A percentile compares a stretch with the other conserved stretches of the same genome.
Conservation (phyloP, 257 asterid species). For the Solanum clarkiae region DNA sequence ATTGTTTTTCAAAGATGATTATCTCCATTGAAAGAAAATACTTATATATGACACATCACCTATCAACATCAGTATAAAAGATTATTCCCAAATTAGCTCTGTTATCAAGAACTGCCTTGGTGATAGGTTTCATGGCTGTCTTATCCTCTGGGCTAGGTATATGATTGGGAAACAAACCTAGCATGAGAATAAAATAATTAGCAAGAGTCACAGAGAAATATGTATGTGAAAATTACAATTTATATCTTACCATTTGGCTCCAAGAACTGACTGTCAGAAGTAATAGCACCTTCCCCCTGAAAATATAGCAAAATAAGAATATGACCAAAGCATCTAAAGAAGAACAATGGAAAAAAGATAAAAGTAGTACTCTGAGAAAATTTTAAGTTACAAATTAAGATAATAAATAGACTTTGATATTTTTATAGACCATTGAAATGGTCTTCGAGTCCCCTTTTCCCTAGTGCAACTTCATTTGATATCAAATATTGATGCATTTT, state of each 20-base stretch:
- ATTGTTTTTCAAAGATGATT: not conserved
- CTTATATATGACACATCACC: slow-evolving; percentile 28
- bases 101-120: slow-evolving; percentile 69
- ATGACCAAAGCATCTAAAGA: not conserved
- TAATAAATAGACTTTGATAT: not conserved
- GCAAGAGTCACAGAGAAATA: not conserved
- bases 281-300: slow-evolving; percentile 92
- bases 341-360: not conserved
- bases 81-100: slow-evolving; percentile 93
- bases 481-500: not conserved
- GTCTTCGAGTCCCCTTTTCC: not conserved
- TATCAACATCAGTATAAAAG: slow-evolving; percentile 96
- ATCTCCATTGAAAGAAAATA: not conserved
- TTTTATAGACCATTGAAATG: not conserved
- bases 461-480: not conserved
- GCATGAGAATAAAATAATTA: slow-evolving; percentile 3
- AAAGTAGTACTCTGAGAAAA: not conserved
- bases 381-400: not conserved
- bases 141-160: slow-evolving; percentile 98
- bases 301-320: slow-evolving; percentile 2
- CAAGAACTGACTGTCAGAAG: slow-evolving; percentile 93
- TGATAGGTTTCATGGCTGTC: slow-evolving; percentile 88
- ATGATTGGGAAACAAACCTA: slow-evolving; percentile 96
- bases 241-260: slow-evolving; percentile 83
- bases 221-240: not conserved